Conservation (phyloP, 768 basidiomycete genomes). For the Suillus weaverae region DNA sequence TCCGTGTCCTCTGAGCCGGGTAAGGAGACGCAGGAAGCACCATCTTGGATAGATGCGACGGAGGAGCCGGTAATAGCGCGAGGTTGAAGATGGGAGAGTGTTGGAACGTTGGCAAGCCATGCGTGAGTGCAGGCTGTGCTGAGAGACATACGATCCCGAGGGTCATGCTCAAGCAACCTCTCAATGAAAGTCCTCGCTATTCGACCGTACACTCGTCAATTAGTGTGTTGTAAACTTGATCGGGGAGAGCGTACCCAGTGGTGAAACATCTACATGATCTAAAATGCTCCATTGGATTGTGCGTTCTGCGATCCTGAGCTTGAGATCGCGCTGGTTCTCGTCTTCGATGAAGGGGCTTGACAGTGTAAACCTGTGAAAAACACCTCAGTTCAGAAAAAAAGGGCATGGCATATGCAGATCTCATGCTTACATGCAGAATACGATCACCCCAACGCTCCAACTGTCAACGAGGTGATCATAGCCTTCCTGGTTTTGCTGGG, state of each 20-base stretch:
- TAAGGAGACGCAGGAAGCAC: not conserved
- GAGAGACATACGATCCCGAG: slow-evolving; percentile 69
- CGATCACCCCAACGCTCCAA: slow-evolving; percentile 95
- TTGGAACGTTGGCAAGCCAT: slow-evolving; percentile 56
- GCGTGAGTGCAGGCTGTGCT: slow-evolving; percentile 66
- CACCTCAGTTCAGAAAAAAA: slow-evolving; percentile 11
- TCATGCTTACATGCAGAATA: slow-evolving; percentile 80
- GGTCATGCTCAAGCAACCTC: slow-evolving; percentile 63
- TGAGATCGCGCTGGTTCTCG: slow-evolving; percentile 57
- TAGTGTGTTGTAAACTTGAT: slow-evolving; percentile 1
- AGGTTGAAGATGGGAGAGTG: not conserved
- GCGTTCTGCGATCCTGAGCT: slow-evolving; percentile 57
- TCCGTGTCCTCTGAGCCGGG: slow-evolving; percentile 16
- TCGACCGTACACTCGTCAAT: slow-evolving; percentile 31
- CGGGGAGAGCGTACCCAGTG: slow-evolving; percentile 42
- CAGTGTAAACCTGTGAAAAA: slow-evolving; percentile 63
- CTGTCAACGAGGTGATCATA: slow-evolving; percentile 92
- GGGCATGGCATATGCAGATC: slow-evolving; percentile 4
- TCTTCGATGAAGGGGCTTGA: slow-evolving; percentile 81
- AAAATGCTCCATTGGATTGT: slow-evolving; percentile 63
- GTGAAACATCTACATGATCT: slow-evolving; percentile 36
- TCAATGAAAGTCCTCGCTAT: slow-evolving; percentile 68
- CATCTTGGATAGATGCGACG: slow-evolving; percentile 24
- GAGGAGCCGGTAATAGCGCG: slow-evolving; percentile 18
- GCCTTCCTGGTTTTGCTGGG: slow-evolving; percentile 58